Evolutionary conservation across 2,329 filamentous ascomycete species (phyloP), one percentile per base, ranked within the genome.

Genomic region (Paecilomyces niveus): DNA sequence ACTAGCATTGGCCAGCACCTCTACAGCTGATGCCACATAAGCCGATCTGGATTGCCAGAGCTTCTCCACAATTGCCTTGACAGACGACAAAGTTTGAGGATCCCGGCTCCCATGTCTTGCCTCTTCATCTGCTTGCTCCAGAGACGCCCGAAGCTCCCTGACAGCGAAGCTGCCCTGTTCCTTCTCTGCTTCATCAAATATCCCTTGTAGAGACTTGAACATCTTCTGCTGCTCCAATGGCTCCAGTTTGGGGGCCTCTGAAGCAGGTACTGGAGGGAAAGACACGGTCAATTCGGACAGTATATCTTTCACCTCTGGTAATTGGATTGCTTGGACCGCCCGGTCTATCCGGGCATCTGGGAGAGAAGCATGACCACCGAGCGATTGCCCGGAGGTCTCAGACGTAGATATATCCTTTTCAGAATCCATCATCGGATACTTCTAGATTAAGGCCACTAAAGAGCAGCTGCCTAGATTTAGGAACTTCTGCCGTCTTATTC

Each of bases 1-100:
- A 63, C 76, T 77, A 22, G 69, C 72, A 62, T 78, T 74, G 18
- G 76, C 76, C 55, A 78, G 58, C 35, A 70, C 61, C 56, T 77
- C 74, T 10, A 74, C 67, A 9, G 70, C 73, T 58, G 67, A 68
- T 10, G 64, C 60, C 66, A 78, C 60, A 54, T 71, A 70, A 5
- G 63, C 61, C 1, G 74, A 77, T 53, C 67, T 67, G 58, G 65
- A 70, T 54, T 64, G 61, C 75, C 74, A 77, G 21, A 78, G 63
- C 56, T 70, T 66, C 49, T 68, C 61, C 53, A 78, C 60, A 29
- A 68, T 69, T 21, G 59, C 56, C 56, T 61, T 65, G 15, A 73
- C 69, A 18, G 57, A 45, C 67, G 55, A 76, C 59, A 31, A 63
- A 54, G 9, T 67, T 45, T 13, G 60, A 5, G 61, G 45, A 61